Conservation (phyloP, 1,284 basidiomycete species). For the Prillingera fragicola region DNA sequence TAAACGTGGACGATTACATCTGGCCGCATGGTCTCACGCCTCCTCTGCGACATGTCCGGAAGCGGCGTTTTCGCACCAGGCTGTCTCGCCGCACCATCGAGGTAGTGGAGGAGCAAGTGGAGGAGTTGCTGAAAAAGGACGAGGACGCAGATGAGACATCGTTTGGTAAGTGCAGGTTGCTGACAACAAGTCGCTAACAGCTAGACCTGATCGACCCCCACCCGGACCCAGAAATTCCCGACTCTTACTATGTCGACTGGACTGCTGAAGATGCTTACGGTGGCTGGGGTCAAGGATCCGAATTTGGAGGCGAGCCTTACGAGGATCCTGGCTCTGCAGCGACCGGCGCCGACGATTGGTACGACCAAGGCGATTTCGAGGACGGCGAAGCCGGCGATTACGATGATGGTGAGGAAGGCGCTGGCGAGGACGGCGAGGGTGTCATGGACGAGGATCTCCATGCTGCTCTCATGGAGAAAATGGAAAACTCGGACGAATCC, state of each 20-base stretch:
- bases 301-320: conserved; percentile 58
- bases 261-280: conserved; percentile 35
- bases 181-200: too few relatives aligned
- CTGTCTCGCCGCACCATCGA: conserved; percentile 69
- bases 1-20: conserved; percentile 93
- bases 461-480: conserved; percentile 33
- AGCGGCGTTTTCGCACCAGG: conserved; percentile 81
- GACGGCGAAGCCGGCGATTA: conserved; percentile 33
- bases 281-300: conserved; percentile 50
- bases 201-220: conserved; percentile 39
- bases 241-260: conserved; percentile 39
- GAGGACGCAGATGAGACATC: conserved; percentile 60
- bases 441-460: conserved; percentile 37
- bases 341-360: conserved; percentile 28
- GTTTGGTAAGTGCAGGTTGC: conserved; percentile 33
- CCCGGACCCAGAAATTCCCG: conserved; percentile 35
- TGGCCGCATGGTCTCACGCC: conserved; percentile 97
- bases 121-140: conserved; percentile 82
- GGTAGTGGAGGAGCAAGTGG: conserved; percentile 94
- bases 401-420: conserved; percentile 32
- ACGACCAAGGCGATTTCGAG: conserved; percentile 41
- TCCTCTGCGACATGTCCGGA: conserved; percentile 83
- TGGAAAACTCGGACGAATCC: conserved; percentile 28
- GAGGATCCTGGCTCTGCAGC: conserved; percentile 50
- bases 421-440: conserved; percentile 28